Conservation (phyloP, 2,329 filamentous ascomycete genomes). For the Scedosporium minutisporum region DNA sequence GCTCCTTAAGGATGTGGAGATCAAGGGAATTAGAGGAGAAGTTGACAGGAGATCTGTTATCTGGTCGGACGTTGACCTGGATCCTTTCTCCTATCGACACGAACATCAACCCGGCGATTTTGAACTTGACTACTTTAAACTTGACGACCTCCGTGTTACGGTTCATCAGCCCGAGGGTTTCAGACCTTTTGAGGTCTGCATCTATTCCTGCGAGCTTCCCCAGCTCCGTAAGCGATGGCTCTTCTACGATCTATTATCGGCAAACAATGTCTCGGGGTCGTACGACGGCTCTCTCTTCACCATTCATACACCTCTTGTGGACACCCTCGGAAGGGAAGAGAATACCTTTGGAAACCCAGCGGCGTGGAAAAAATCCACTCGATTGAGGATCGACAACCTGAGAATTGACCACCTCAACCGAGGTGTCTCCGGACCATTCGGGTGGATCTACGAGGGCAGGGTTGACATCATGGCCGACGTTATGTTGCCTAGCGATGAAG, state of each 20-base stretch:
- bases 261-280: conserved; percentile 91
- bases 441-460: conserved; percentile 95
- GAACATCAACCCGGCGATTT: conserved; percentile 88
- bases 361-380: conserved; percentile 91
- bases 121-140: conserved; percentile 91
- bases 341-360: conserved; percentile 51
- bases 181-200: conserved; percentile 89
- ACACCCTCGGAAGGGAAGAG: background rate
- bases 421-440: conserved; percentile 86
- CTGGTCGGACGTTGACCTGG: conserved; percentile 47
- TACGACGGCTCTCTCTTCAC: conserved; percentile 95
- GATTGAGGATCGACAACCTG: conserved; percentile 83
- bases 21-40: conserved; percentile 86
- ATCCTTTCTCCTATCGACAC: conserved; percentile 81
- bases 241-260: conserved; percentile 93
- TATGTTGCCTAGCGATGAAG: conserved; percentile 81
- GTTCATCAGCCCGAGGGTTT: conserved; percentile 85
- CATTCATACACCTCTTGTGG: conserved; percentile 62
- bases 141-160: conserved; percentile 86
- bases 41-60: conserved; percentile 79
- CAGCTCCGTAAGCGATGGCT: conserved; percentile 92
- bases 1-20: conserved; percentile 79
- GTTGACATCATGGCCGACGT: conserved; percentile 95
- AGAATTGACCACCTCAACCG: conserved; percentile 95
- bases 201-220: conserved; percentile 90